These are phyloP conservation scores for Nothophaeocryptopus gaeumannii DNA, from an alignment of 2,329 filamentous ascomycete species.

Conservation along the genomic window DNA sequence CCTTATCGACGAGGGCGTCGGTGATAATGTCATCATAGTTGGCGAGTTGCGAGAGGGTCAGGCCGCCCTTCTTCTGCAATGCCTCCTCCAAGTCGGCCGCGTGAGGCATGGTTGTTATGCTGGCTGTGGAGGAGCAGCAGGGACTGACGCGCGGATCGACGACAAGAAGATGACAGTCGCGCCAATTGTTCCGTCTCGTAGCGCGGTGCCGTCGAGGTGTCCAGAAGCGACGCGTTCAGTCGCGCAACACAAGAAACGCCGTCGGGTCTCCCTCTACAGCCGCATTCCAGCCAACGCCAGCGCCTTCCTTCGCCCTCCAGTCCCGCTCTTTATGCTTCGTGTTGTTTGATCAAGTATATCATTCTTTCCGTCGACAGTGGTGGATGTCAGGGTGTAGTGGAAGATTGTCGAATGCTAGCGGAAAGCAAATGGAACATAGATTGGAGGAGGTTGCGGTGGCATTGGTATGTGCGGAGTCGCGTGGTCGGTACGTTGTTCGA, in stretches of 20 bases:
- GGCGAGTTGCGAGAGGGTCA: constrained; percentile 83
- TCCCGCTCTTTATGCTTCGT: constrained; percentile 2
- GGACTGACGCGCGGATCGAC: constrained; percentile 9
- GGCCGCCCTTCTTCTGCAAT: constrained; percentile 62
- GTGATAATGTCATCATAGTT: constrained; percentile 95
- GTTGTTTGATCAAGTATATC: constrained; percentile 1
- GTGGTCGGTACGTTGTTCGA: no score
- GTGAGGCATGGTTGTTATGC: constrained; percentile 25
- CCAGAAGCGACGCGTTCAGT: neutral
- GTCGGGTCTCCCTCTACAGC: neutral
- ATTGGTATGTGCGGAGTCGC: no score
- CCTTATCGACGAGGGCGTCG: constrained; percentile 91
- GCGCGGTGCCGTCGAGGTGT: neutral
- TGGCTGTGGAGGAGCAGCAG: constrained; percentile 1
- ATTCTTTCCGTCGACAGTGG: neutral
- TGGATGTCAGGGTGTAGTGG: no score
- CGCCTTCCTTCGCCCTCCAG: neutral
- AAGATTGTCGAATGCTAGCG: no score
- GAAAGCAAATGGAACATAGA: no score
- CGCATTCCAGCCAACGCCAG: constrained; percentile 8
- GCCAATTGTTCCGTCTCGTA: neutral
- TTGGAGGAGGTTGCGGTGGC: no score
- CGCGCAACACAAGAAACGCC: neutral
- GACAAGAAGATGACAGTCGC: neutral
- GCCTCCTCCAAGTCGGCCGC: constrained; percentile 42